phyloP scores from a whole-genome alignment of 345 rosid species.

The Populus pruinosa region DNA sequence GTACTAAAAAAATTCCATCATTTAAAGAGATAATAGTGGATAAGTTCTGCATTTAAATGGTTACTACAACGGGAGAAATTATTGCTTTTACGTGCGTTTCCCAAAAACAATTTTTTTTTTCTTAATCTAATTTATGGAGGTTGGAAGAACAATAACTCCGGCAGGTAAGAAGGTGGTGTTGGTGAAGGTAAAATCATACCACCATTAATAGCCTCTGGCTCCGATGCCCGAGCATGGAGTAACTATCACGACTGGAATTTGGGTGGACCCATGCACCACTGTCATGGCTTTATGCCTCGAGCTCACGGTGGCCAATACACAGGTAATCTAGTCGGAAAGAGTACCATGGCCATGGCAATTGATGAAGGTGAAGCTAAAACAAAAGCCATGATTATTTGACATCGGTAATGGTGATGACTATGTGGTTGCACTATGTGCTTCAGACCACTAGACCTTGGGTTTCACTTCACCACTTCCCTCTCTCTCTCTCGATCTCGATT shows the following conservation, averaged over 20 bases:
- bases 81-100: neutral
- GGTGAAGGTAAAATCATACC: neutral
- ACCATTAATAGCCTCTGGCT: neutral
- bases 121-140: neutral
- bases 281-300: neutral
- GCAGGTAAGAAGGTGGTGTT: neutral
- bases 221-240: neutral
- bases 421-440: conserved; percentile 8
- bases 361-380: neutral
- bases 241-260: neutral
- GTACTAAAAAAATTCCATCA: neutral
- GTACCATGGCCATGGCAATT: neutral
- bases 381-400: neutral
- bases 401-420: neutral
- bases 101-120: no score
- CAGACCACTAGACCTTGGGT: conserved; percentile 24
- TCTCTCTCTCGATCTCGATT: conserved; percentile 8
- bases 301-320: no score
- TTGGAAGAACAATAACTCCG: neutral
- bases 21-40: no score
- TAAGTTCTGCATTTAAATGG: neutral
- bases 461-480: neutral
- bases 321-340: neutral
- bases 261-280: neutral
- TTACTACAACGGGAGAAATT: neutral